Base-by-base conservation (phyloP, 345 rosid species). In the Pseudoturritis turrita region DNA sequence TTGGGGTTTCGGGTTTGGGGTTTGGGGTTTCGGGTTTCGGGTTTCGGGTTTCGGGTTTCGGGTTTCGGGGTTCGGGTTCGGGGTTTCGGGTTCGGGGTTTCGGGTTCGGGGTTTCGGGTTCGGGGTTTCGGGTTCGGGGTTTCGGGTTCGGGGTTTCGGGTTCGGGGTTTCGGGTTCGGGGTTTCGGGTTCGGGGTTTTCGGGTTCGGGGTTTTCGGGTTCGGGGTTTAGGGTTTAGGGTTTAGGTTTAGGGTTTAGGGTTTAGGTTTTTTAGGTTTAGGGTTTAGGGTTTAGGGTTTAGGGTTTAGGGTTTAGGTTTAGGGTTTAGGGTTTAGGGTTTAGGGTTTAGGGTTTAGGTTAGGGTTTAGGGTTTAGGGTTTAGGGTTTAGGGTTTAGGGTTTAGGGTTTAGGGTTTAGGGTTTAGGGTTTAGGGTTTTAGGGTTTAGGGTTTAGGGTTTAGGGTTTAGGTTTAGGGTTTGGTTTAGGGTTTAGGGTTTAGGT, bases 361-460 rank as follows among this genome's bases (percentile, higher is more conserved):
- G 65, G 49, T 61, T 61, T 55, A 60, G 31, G 65, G 50, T 21
- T 61, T 39, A 63, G 70, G 65, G 51, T 61, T 61, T 40, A 21
- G 35, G 66, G 51, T 61, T 61, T 40, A 37, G 51, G 66, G 66
- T 61, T 40, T 61, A 37, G 60, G 60, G 39, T 40, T 61, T 40
- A 40, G 35, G 50, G 66, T 61, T 61, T 61, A 61, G 35, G 50
- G 51, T 61, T 56, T 61, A 40, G 50, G 50, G 50, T 61, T 61
- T 61, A 61, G 66, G 66, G 66, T 61, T 61, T 61, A 60, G 66
- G 50, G 66, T 61, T 61, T 40, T n/a, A 40, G 77, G 71, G 43
- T 73, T 73, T n/a, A 31, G 77, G 61, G 47, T 66, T 73, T 46
- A 46, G 57, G 70, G 56, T 64, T 47, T 46, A 28, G 70, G 70